Evolutionary conservation across 371 early-diverging fungal genomes (phyloP), one percentile per base, ranked within the genome.

Genomic region (Cokeromyces recurvatus): DNA sequence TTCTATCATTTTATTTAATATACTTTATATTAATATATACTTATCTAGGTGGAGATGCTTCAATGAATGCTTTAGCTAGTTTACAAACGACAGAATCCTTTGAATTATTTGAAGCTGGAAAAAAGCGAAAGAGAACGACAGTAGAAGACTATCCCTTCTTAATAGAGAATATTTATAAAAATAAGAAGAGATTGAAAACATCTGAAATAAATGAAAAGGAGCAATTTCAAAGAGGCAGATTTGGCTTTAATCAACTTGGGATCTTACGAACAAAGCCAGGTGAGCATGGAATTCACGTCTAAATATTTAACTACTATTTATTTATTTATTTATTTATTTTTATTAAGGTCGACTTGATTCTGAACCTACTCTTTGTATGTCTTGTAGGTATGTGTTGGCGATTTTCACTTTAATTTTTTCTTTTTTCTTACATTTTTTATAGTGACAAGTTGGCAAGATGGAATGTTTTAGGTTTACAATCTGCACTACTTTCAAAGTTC

Each of bases 371-470:
- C 48, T 79, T 20, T 87, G 81, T 58, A 89, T 93, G 91, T 87
- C 89, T 14, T 93, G 93, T 73, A 86, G 81, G 84, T 81, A 62
- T 46, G 11, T 17, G 23, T 44, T 44, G 19, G 17, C 4, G 12
- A 32, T n/a, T 32, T 2, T 43, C 2, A 35, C 25, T 12, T 20
- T 37, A 9, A 42, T 27, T 19, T 12, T 21, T 27, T 22, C 14
- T 31, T 16, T 27, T 11, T 9, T 22, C 4, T 27, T 19, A 34
- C 20, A 3, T 44, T 42, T 9, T n/a, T 34, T 12, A 9, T 48
- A 86, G 89, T 55, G 94, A 93, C 67, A 93, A 93, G 62, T 67
- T 93, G 6, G 89, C 90, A 3, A 79, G 81, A 21, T 93, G 94
- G 94, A 84, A 82, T 51, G 79, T 85, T 15, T 64, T 91, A 19